Conservation (phyloP, 2,329 filamentous ascomycete genomes). For the Exophiala sp. region DNA sequence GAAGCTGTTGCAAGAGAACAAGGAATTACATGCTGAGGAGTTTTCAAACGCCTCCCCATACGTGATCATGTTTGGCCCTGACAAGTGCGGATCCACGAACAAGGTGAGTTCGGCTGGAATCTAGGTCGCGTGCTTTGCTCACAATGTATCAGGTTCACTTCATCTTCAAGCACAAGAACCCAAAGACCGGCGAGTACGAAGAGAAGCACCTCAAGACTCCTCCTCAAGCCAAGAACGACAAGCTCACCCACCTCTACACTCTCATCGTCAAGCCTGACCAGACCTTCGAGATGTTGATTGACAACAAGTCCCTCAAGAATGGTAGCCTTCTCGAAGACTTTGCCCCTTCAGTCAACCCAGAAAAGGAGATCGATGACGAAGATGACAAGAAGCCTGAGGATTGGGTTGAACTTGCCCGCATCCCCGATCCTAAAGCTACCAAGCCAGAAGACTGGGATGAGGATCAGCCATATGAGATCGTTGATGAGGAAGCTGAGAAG, state of each 20-base stretch:
- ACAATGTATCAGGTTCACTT: constrained; percentile 61
- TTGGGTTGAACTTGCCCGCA: constrained; percentile 93
- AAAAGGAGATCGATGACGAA: constrained; percentile 89
- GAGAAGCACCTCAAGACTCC: constrained; percentile 94
- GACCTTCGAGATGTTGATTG: constrained; percentile 87
- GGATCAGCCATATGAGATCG: constrained; percentile 93
- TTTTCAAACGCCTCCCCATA: constrained; percentile 97
- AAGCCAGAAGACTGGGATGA: constrained; percentile 99
- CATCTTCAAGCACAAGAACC: constrained; percentile 99
- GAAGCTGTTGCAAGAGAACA: constrained; percentile 98
- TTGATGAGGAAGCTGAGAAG: constrained; percentile 85
- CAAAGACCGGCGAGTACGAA: constrained; percentile 98
- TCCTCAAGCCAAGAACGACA: constrained; percentile 81
- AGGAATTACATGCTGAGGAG: constrained; percentile 93
- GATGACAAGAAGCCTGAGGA: constrained; percentile 91
- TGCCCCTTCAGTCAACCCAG: constrained; percentile 85
- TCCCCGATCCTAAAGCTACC: constrained; percentile 83
- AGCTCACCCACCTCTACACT: constrained; percentile 93
- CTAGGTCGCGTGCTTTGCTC: neutral
- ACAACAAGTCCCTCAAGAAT: constrained; percentile 82
- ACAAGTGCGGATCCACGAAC: constrained; percentile 99
- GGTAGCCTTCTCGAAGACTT: constrained; percentile 95
- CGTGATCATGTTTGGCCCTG: constrained; percentile 99
- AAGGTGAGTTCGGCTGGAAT: constrained; percentile 60
- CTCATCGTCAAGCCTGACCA: constrained; percentile 96